A percentile compares a stretch with the other conserved stretches of the same genome.
Evolutionary conservation across 192 early-diverging fungal genomes (phyloP).

Genomic region (Umbelopsis vinacea): DNA sequence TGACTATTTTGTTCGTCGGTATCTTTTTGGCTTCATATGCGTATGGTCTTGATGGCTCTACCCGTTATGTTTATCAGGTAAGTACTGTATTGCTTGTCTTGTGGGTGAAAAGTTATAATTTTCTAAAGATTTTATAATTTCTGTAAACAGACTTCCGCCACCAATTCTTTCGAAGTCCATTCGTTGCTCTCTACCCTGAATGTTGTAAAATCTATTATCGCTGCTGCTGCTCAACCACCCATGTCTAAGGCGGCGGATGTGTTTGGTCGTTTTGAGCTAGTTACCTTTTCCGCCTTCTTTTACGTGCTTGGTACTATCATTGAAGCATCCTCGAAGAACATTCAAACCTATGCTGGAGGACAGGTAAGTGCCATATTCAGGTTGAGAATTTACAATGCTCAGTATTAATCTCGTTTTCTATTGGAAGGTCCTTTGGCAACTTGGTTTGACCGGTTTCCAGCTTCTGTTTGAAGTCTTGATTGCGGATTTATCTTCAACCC

Average conservation of each 20-base stretch:
- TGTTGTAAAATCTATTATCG: slow-evolving; percentile 11
- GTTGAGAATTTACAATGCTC: not conserved
- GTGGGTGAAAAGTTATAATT: no score
- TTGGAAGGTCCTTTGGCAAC: slow-evolving; percentile 4
- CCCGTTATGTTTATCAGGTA: slow-evolving; percentile 9
- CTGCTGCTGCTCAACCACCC: slow-evolving; percentile 20
- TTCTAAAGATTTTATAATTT: no score
- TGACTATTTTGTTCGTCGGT: slow-evolving; percentile 6
- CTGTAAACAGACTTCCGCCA: not conserved
- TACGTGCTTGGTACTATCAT: slow-evolving; percentile 16
- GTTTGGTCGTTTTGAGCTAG: slow-evolving; percentile 16
- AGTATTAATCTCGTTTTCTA: not conserved
- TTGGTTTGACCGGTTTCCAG: slow-evolving; percentile 13
- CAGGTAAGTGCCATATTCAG: not conserved
- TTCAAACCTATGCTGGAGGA: slow-evolving; percentile 17
- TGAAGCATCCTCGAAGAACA: slow-evolving; percentile 1
- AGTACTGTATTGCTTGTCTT: not conserved
- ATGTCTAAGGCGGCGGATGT: slow-evolving; percentile 18
- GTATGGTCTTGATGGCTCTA: slow-evolving; percentile 6
- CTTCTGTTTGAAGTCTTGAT: slow-evolving; percentile 21
- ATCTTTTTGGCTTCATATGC: slow-evolving; percentile 8
- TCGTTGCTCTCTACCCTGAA: slow-evolving; percentile 16
- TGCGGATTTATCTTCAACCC: slow-evolving; percentile 4
- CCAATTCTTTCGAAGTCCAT: slow-evolving; percentile 11
- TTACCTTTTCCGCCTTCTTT: slow-evolving; percentile 17